These are phyloP conservation scores for Chrysochromulina tobinii DNA, from an alignment of 78 protist genomes.

Conservation along the genomic window DNA sequence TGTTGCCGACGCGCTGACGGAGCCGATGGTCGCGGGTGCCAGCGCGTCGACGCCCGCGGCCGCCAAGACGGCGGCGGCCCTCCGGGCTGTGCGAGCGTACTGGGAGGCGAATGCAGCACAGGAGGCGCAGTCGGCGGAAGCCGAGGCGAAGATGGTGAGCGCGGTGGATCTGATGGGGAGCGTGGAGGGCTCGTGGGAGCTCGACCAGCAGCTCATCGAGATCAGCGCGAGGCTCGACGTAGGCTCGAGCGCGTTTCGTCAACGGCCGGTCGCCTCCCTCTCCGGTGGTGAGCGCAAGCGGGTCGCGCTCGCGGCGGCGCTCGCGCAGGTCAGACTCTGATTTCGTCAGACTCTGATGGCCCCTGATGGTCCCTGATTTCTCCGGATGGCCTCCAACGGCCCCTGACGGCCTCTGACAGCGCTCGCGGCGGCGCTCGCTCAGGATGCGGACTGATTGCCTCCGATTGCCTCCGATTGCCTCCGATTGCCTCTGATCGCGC, in stretches of 20 bases:
- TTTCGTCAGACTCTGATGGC: too few relatives aligned
- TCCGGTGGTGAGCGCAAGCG: constrained; percentile 47
- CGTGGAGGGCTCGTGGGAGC: background rate
- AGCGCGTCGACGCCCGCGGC: too few relatives aligned
- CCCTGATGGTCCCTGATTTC: too few relatives aligned
- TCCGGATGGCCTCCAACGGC: too few relatives aligned
- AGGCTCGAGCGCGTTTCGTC: too few relatives aligned
- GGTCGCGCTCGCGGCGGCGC: background rate
- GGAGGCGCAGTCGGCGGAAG: background rate
- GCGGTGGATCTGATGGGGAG: background rate
- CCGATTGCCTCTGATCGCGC: background rate
- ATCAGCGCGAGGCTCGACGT: background rate
- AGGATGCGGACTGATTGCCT: too few relatives aligned
- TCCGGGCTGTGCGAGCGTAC: background rate
- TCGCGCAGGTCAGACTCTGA: too few relatives aligned
- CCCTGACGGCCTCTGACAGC: too few relatives aligned
- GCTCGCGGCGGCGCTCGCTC: too few relatives aligned
- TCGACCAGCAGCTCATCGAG: background rate
- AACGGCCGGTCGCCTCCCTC: background rate
- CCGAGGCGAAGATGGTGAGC: background rate
- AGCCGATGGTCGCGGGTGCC: background rate
- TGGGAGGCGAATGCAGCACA: background rate
- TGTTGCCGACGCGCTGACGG: too few relatives aligned
- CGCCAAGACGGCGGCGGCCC: background rate
- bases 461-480: too few relatives aligned